These are phyloP conservation scores for Starmerella cellae DNA, from an alignment of 805 yeast genomes.

Conservation along the genomic window DNA sequence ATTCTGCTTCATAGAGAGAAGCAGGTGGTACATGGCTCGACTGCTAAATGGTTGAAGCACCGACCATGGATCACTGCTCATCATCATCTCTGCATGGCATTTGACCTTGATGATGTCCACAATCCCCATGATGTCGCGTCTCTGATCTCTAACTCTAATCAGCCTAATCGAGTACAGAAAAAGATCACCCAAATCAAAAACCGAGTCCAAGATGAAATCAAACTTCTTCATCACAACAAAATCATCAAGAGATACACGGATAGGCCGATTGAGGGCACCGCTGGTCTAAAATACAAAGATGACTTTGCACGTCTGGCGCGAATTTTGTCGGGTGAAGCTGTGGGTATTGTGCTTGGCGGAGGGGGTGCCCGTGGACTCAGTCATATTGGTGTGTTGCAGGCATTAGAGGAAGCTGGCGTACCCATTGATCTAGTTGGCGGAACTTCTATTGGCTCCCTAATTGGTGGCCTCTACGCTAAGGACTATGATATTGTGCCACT, in stretches of 20 bases:
- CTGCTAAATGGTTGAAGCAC: conserved; percentile 69
- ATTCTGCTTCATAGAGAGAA: conserved; percentile 74
- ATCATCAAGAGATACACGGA: conserved; percentile 11
- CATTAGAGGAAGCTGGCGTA: conserved; percentile 80
- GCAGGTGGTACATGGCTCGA: conserved; percentile 71
- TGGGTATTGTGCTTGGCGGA: conserved; percentile 90
- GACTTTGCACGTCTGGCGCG: conserved; percentile 86
- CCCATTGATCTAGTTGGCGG: conserved; percentile 94
- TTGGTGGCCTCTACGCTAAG: conserved; percentile 87
- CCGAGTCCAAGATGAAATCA: conserved; percentile 20
- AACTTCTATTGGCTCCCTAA: conserved; percentile 89
- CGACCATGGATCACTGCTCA: conserved; percentile 87
- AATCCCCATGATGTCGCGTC: conserved; percentile 19
- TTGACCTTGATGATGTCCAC: conserved; percentile 23
- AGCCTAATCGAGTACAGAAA: conserved; percentile 9
- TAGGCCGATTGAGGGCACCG: conserved; percentile 21
- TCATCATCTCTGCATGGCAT: conserved; percentile 74
- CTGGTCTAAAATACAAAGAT: conserved; percentile 45
- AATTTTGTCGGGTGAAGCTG: conserved; percentile 79
- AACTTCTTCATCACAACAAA: conserved; percentile 18
- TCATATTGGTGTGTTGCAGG: conserved; percentile 82
- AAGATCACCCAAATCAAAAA: conserved; percentile 19
- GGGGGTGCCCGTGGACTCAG: conserved; percentile 95
- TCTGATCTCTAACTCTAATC: not conserved
- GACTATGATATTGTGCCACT: conserved; percentile 86